phyloP scores from a whole-genome alignment of 1,284 basidiomycete species.

The Boletellus dicymbophilus region DNA sequence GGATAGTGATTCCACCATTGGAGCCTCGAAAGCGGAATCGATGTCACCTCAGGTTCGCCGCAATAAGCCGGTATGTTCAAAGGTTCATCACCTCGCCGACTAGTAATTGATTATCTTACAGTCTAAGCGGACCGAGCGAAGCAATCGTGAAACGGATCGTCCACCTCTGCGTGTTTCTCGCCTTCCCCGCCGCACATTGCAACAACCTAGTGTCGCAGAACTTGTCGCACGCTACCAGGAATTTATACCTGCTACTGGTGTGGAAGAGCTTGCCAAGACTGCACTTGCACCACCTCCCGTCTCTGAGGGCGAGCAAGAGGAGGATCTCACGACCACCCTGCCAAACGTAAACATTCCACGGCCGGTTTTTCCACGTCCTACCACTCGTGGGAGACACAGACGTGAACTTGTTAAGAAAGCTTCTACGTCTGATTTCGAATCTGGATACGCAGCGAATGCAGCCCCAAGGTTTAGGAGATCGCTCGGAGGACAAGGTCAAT shows the following conservation, averaged over 20 bases:
- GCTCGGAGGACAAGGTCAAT: constrained; percentile 38
- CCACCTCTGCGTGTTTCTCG: constrained; percentile 51
- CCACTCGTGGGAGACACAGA: constrained; percentile 49
- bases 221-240: constrained; percentile 85
- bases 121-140: constrained; percentile 22
- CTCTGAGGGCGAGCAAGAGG: constrained; percentile 76
- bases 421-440: constrained; percentile 84
- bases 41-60: constrained; percentile 20
- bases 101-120: constrained; percentile 8
- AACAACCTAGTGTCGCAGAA: constrained; percentile 77
- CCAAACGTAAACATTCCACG: constrained; percentile 24
- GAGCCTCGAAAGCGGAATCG: constrained; percentile 55
- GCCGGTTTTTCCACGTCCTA: constrained; percentile 36
- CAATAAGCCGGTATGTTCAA: constrained; percentile 27
- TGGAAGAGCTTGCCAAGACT: constrained; percentile 68
- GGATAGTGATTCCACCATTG: constrained; percentile 91
- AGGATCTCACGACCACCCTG: constrained; percentile 42
- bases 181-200: constrained; percentile 64
- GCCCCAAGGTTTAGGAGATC: constrained; percentile 58
- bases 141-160: constrained; percentile 16
- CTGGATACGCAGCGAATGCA: constrained; percentile 87
- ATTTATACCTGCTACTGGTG: constrained; percentile 68
- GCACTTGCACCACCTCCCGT: constrained; percentile 59
- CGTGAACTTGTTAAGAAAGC: constrained; percentile 50
- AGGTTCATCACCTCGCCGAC: background rate